phyloP scores from a whole-genome alignment of 805 yeast genomes.

The Myxozyma nipponensis region DNA sequence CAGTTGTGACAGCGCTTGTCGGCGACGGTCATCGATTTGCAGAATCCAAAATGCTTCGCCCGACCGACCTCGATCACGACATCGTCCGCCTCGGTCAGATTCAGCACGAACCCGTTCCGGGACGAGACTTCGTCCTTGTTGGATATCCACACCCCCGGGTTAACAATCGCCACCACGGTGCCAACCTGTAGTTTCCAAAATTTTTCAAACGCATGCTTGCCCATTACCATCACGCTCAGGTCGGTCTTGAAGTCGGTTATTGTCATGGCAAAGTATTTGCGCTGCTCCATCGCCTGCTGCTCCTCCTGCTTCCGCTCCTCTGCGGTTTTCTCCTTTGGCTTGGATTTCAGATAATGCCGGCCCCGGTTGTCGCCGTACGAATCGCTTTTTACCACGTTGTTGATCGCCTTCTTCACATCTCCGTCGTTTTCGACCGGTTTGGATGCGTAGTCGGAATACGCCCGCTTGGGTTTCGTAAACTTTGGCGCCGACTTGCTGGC shows the following conservation, averaged over 20 bases:
- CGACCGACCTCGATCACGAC: constrained; percentile 70
- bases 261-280: constrained; percentile 51
- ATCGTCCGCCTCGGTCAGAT: constrained; percentile 48
- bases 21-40: constrained; percentile 50
- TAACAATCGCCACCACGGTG: constrained; percentile 66
- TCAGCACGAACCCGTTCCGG: constrained; percentile 51
- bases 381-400: neutral
- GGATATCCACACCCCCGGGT: constrained; percentile 54
- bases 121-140: constrained; percentile 32
- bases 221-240: constrained; percentile 61
- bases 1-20: constrained; percentile 57
- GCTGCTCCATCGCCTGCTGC: constrained; percentile 1
- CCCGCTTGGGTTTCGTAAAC: constrained; percentile 24
- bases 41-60: constrained; percentile 62
- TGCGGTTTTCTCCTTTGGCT: neutral
- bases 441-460: constrained; percentile 32
- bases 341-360: neutral
- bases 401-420: constrained; percentile 39
- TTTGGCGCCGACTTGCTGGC: constrained; percentile 53
- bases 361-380: neutral
- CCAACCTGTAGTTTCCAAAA: constrained; percentile 75
- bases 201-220: constrained; percentile 54
- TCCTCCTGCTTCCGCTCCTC: neutral
- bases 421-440: constrained; percentile 30
- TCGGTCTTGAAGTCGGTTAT: constrained; percentile 65